Evolutionary conservation across 2,329 filamentous ascomycete genomes (phyloP).

Genomic region (Colletotrichum sp.): DNA sequence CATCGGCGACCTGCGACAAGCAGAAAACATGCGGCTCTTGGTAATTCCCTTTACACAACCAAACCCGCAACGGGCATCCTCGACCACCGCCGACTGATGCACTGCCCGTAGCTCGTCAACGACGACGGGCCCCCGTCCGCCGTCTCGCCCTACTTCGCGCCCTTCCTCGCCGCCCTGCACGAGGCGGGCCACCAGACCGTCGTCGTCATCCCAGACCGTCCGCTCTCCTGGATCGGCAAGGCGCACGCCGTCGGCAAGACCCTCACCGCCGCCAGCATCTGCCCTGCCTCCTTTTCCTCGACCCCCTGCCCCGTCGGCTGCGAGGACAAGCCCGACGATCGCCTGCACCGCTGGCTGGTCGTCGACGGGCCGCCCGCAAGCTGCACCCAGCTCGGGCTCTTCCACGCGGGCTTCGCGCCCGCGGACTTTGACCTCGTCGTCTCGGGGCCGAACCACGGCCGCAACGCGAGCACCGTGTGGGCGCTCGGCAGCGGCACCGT

Average conservation of each 20-base stretch:
- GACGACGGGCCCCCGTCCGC: constrained; percentile 66
- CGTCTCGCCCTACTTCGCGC: constrained; percentile 64
- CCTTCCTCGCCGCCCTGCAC: constrained; percentile 57
- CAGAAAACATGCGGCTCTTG: constrained; percentile 17
- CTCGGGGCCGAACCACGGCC: constrained; percentile 66
- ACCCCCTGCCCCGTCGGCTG: constrained; percentile 28
- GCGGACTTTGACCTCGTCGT: constrained; percentile 59
- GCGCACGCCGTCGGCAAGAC: constrained; percentile 74
- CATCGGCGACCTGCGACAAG: constrained; percentile 1
- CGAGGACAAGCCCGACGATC: constrained; percentile 44
- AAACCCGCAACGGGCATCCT: background rate
- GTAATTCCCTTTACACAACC: background rate
- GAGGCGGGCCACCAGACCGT: constrained; percentile 70
- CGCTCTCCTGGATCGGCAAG: constrained; percentile 80
- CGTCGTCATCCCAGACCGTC: constrained; percentile 72
- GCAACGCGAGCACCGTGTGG: constrained; percentile 64
- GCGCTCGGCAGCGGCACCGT: constrained; percentile 63
- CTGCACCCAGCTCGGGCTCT: constrained; percentile 65
- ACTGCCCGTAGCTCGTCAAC: constrained; percentile 43
- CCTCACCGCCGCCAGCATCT: constrained; percentile 41
- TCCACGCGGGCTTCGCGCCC: constrained; percentile 46
- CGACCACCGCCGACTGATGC: background rate
- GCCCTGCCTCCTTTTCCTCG: constrained; percentile 11
- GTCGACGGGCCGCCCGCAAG: constrained; percentile 65
- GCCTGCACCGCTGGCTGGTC: constrained; percentile 57